phyloP scores from a whole-genome alignment of 768 basidiomycete genomes.

The Solioccasus polychromus region DNA sequence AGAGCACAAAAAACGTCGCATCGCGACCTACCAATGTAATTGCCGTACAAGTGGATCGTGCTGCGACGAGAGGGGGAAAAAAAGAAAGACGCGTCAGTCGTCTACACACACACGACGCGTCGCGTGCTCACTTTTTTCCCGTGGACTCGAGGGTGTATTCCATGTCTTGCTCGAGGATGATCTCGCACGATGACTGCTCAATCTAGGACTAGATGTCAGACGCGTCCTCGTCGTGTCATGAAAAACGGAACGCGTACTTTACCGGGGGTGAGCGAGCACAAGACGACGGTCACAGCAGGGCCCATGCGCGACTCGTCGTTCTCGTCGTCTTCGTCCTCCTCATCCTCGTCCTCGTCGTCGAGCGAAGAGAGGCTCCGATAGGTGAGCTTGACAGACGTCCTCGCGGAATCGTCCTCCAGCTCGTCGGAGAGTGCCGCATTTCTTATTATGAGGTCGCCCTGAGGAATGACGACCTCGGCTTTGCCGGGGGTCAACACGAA shows the following conservation, averaged over 20 bases:
- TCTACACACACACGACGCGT: not conserved
- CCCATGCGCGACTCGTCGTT: conserved; percentile 38
- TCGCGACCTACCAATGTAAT: conserved; percentile 64
- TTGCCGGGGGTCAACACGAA: conserved; percentile 55
- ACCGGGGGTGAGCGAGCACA: conserved; percentile 80
- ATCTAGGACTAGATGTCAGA: conserved; percentile 44
- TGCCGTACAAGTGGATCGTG: conserved; percentile 76
- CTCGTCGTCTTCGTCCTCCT: conserved; percentile 47
- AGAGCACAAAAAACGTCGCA: not conserved
- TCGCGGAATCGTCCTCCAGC: conserved; percentile 54
- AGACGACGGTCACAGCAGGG: conserved; percentile 47
- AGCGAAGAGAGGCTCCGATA: conserved; percentile 40
- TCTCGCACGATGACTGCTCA: conserved; percentile 70
- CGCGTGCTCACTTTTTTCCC: conserved; percentile 71
- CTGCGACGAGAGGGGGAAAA: conserved; percentile 32
- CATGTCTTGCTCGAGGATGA: conserved; percentile 65
- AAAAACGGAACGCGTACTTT: conserved; percentile 47
- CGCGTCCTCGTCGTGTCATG: not conserved
- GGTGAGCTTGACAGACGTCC: conserved; percentile 67
- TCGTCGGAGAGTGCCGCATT: conserved; percentile 79
- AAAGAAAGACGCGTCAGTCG: conserved; percentile 10
- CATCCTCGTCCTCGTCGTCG: conserved; percentile 42
- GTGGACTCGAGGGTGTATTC: conserved; percentile 66
- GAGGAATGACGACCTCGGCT: conserved; percentile 53
- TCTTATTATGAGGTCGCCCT: conserved; percentile 73